Evolutionary conservation across 1,139 yeast genomes (phyloP).

Genomic region (Magnusiomyces suaveolens): DNA sequence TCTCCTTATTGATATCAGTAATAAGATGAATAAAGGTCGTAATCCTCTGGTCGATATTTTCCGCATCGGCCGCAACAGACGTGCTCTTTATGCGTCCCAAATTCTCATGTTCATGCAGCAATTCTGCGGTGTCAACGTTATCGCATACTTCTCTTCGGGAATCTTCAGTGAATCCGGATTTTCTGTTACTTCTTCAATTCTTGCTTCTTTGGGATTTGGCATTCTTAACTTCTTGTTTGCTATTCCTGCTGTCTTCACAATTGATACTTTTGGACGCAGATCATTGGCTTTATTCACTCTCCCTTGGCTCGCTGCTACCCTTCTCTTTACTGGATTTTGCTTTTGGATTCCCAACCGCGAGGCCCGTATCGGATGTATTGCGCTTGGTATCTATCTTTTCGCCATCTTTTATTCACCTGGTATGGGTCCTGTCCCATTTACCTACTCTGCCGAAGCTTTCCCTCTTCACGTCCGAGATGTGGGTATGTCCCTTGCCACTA

Average conservation of each 20-base stretch:
- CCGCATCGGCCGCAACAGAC: constrained; percentile 68
- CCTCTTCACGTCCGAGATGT: constrained; percentile 76
- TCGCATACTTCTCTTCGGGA: constrained; percentile 56
- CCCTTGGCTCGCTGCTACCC: constrained; percentile 62
- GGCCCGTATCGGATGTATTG: constrained; percentile 56
- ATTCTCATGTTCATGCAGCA: constrained; percentile 86
- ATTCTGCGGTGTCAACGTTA: constrained; percentile 84
- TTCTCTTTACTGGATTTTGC: constrained; percentile 66
- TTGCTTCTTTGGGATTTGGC: constrained; percentile 85
- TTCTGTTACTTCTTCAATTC: constrained; percentile 48
- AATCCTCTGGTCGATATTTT: constrained; percentile 40
- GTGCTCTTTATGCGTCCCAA: constrained; percentile 73
- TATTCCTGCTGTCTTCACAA: constrained; percentile 72
- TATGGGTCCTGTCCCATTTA: constrained; percentile 87
- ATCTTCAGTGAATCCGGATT: constrained; percentile 65
- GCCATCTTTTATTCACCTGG: constrained; percentile 72
- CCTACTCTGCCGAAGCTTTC: constrained; percentile 81
- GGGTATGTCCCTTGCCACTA: constrained; percentile 79
- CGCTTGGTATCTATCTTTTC: constrained; percentile 65
- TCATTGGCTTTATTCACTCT: constrained; percentile 59
- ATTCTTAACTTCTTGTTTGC: constrained; percentile 74
- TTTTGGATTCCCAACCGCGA: constrained; percentile 51
- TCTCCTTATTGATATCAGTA: constrained; percentile 57
- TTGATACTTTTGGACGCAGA: constrained; percentile 73
- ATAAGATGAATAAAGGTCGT: constrained; percentile 38